Conservation (phyloP, 2,329 filamentous ascomycete genomes). For the Botrytis aclada region DNA sequence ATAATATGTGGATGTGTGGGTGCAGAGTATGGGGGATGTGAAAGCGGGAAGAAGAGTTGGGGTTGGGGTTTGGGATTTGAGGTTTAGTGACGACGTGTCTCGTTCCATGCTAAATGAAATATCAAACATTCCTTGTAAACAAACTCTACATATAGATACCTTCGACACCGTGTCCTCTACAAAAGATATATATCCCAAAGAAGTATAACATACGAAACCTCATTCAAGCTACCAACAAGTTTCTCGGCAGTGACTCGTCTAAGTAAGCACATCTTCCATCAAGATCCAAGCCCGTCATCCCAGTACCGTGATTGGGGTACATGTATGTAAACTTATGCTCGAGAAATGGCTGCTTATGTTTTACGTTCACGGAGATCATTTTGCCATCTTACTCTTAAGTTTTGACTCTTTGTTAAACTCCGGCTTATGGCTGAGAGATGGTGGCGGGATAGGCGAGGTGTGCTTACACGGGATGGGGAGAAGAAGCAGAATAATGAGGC, state of each 20-base stretch:
- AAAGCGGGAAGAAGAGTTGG: background rate
- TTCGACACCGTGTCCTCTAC: background rate
- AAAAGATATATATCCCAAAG: background rate
- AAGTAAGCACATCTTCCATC: background rate
- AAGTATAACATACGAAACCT: background rate
- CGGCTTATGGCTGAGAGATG: constrained; percentile 9
- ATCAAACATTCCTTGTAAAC: background rate
- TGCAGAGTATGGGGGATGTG: background rate
- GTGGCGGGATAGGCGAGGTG: background rate
- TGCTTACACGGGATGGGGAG: background rate
- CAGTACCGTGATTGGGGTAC: background rate
- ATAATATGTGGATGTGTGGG: background rate
- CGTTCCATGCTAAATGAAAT: background rate
- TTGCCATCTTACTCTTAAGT: background rate
- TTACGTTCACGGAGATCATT: background rate
- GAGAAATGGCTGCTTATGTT: background rate
- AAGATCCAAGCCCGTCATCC: background rate
- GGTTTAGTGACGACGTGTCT: background rate
- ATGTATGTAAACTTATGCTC: background rate
- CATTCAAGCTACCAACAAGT: background rate
- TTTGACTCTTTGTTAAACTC: background rate
- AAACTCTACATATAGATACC: background rate
- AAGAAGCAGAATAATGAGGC: background rate
- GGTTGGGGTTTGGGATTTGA: background rate
- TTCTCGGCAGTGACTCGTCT: background rate